Percentiles rank a stretch among this genome's conserved stretches.
Conservation (phyloP, 306 rosid species). For the Rosa persica region DNA sequence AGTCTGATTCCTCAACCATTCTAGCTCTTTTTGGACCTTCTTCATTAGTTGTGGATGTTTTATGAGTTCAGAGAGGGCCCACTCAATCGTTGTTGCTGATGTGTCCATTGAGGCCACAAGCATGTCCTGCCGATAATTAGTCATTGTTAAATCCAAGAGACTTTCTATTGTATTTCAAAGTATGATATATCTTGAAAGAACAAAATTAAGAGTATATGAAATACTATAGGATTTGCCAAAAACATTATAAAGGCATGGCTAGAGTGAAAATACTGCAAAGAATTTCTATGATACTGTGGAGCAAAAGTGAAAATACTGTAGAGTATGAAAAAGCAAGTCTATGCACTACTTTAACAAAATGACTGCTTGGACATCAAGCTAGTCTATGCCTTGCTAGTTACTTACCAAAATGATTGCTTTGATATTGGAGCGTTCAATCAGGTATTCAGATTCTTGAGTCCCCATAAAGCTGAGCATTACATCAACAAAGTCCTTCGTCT, state of each 20-base stretch:
- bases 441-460: slow-evolving; percentile 23
- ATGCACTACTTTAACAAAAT: too few species aligned
- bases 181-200: neutral
- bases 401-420: slow-evolving; percentile 25
- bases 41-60: neutral
- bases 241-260: too few species aligned
- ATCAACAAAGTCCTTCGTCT: slow-evolving; percentile 27
- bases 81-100: neutral
- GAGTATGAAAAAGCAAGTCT: too few species aligned
- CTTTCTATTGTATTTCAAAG: neutral
- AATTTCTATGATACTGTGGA: too few species aligned
- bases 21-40: neutral
- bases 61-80: neutral
- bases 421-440: neutral
- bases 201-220: too few species aligned
- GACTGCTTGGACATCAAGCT: too few species aligned
- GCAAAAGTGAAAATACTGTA: too few species aligned
- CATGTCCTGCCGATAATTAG: neutral
- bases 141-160: neutral
- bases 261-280: too few species aligned
- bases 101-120: neutral
- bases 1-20: too few species aligned
- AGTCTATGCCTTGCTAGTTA: neutral
- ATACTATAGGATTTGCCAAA: too few species aligned
- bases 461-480: slow-evolving; percentile 27